Conservation (phyloP, 495 filamentous ascomycete genomes). For the Penicillium macrosclerotiorum region DNA sequence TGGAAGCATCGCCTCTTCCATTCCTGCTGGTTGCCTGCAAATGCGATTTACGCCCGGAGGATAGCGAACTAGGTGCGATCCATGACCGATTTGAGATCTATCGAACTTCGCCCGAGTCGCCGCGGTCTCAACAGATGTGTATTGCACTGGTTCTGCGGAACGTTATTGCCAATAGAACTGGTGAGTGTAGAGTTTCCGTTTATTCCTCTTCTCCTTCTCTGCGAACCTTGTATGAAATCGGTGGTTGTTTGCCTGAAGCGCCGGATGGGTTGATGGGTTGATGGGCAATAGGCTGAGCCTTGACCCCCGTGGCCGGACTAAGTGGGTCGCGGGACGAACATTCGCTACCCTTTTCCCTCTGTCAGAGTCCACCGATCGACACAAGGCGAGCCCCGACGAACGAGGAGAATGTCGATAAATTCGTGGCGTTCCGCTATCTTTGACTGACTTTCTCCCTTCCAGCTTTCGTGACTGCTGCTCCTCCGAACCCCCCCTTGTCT, state of each 20-base stretch:
- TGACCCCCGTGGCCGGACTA: conserved; percentile 27
- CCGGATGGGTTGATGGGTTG: no score
- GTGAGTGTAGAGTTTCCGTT: conserved; percentile 54
- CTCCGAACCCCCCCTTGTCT: conserved; percentile 4
- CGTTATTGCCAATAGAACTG: conserved; percentile 60
- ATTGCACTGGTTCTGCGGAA: conserved; percentile 72
- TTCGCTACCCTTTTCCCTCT: conserved; percentile 28
- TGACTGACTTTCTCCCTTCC: no score
- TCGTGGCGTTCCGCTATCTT: conserved; percentile 12
- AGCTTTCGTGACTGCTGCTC: conserved; percentile 3
- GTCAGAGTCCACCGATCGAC: conserved; percentile 25
- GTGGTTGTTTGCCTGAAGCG: no score
- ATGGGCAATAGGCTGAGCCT: conserved; percentile 20
- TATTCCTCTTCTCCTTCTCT: no score
- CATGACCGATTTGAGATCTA: conserved; percentile 65
- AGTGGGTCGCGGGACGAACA: conserved; percentile 35
- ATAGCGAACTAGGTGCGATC: conserved; percentile 45
- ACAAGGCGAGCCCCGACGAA: conserved; percentile 3
- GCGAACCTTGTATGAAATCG: no score
- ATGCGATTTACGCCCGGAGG: conserved; percentile 66
- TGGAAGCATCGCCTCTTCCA: conserved; percentile 65
- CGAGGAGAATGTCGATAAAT: conserved; percentile 2
- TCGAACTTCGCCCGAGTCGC: conserved; percentile 65
- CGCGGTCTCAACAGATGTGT: conserved; percentile 74
- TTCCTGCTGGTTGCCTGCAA: conserved; percentile 80